Base-by-base conservation (phyloP, 129 eudicot genomes). In the Rutidosis leptorrhynchoides region DNA sequence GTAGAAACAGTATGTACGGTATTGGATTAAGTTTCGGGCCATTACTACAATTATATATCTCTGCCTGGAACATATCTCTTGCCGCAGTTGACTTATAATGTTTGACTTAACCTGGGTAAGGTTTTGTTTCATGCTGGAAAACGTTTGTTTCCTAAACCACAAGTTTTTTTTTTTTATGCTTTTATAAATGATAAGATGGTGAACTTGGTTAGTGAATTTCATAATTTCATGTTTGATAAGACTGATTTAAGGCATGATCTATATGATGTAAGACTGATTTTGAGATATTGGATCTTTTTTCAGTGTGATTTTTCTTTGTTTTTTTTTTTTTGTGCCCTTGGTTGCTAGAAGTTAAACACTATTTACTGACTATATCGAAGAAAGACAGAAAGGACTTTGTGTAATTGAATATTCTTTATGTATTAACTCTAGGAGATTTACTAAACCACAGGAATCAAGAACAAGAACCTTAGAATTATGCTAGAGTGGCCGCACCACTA, bases 261-360 rank as follows among this genome's bases (percentile, higher is more conserved):
- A 21, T 68, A 2, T 48, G 12, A 45, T 53, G 52, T 53, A n/a
- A n/a, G n/a, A n/a, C n/a, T 68, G 72, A 32, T 19, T 51, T 19
- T 58, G 58, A 30, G 26, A 5, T 61, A 35, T 20, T 24, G 64
- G 40, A 55, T 58, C 65, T 26, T 57, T 70, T 70, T 58, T 42
- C 46, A 70, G 43, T 63, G 77, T 52, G 29, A 62, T 62, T 61
- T 72, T 72, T 71, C 51, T 30, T 48, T 21, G 27, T 51, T 61
- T 52, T 22, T 29, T 35, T 51, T 61, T 52, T 22, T 29, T 35
- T 64, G 23, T 45, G 14, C 9, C 52, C 23, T 2, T 57, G 72
- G 16, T 53, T 33, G 29, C 35, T 29, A 46, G 15, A 43, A 28
- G 52, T 66, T 25, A 28, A 37, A 37, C 43, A 27, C 12, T 62